phyloP scores from a whole-genome alignment of 768 basidiomycete species.

The Stropharia rugosoannulata region DNA sequence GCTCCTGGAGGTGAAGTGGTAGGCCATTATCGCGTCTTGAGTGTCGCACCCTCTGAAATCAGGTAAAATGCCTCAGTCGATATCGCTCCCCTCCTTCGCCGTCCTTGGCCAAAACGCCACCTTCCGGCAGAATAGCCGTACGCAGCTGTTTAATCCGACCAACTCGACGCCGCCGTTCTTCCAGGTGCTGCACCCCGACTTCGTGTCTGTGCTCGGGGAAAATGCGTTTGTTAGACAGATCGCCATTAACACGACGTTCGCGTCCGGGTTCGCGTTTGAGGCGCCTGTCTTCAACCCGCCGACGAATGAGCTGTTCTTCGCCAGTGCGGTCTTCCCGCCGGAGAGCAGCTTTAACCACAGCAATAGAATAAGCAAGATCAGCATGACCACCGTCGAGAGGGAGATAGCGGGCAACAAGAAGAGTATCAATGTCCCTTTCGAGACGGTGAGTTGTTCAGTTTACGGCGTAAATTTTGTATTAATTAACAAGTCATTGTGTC shows the following conservation, averaged over 20 bases:
- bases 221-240: constrained; percentile 57
- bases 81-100: constrained; percentile 41
- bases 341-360: constrained; percentile 61
- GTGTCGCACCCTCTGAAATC: neutral
- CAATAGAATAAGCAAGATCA: constrained; percentile 61
- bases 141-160: constrained; percentile 57
- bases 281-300: constrained; percentile 64
- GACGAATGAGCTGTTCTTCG: constrained; percentile 69
- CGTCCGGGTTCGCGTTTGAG: constrained; percentile 64
- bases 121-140: constrained; percentile 35
- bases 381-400: constrained; percentile 51
- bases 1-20: neutral
- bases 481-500: neutral
- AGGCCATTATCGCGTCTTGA: neutral
- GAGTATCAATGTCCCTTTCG: constrained; percentile 38
- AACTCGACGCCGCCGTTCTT: constrained; percentile 50
- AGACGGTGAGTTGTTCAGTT: constrained; percentile 2
- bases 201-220: constrained; percentile 56
- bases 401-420: constrained; percentile 33
- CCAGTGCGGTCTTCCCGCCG: constrained; percentile 66
- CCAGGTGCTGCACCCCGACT: constrained; percentile 42
- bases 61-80: constrained; percentile 27
- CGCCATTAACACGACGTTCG: constrained; percentile 56
- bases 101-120: constrained; percentile 44
- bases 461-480: neutral